Conservation (phyloP, 345 rosid species). For the Mallotus nudiflorus region DNA sequence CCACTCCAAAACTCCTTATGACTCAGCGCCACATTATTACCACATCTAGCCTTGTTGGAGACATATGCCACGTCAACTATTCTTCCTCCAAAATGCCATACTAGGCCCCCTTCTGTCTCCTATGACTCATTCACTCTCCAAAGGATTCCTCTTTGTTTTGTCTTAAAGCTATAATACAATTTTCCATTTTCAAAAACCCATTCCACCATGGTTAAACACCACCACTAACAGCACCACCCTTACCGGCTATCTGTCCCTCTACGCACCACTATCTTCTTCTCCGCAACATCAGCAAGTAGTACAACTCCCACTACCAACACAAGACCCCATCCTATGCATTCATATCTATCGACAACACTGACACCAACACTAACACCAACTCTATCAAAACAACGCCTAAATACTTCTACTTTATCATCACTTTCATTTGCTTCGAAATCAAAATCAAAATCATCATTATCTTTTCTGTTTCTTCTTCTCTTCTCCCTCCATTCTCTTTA, state of each 20-base stretch:
- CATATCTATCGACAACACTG: slow-evolving; percentile 41
- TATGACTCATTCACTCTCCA: not conserved
- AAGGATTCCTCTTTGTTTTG: too few species aligned
- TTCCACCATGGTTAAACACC: slow-evolving; percentile 53
- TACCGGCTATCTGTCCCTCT: slow-evolving; percentile 65
- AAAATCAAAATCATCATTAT: slow-evolving; percentile 18
- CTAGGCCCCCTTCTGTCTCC: too few species aligned
- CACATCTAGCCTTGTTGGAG: too few species aligned
- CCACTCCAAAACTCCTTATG: too few species aligned
- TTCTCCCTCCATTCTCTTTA: slow-evolving; percentile 53
- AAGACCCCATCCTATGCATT: slow-evolving; percentile 44
- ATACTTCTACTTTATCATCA: slow-evolving; percentile 15
- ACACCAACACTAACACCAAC: slow-evolving; percentile 78
- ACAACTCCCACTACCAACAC: too few species aligned
- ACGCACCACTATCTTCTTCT: slow-evolving; percentile 24
- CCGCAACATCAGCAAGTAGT: slow-evolving; percentile 14
- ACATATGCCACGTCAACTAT: too few species aligned
- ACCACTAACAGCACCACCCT: slow-evolving; percentile 65
- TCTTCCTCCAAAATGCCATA: too few species aligned
- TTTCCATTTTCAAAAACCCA: not conserved
- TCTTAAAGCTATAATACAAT: too few species aligned
- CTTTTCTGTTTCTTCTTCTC: slow-evolving; percentile 45
- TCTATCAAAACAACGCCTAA: slow-evolving; percentile 62
- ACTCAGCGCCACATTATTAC: too few species aligned
- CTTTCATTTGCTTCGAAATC: slow-evolving; percentile 28